Conservation (phyloP, 2,329 filamentous ascomycete genomes). For the Alternaria triticimaculans region DNA sequence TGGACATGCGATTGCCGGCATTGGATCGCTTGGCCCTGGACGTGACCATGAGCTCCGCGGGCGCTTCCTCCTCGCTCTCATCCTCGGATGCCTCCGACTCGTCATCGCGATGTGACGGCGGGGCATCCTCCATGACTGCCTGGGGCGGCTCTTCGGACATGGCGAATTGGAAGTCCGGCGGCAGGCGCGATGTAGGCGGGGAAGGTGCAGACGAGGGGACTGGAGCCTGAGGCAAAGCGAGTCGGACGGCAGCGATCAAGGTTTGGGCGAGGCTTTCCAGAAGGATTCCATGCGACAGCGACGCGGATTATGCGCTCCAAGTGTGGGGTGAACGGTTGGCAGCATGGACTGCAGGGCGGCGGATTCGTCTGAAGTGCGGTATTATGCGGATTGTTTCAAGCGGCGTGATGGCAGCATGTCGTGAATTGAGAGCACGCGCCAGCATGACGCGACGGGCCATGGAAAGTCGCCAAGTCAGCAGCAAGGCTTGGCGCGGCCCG, state of each 20-base stretch:
- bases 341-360: slow-evolving; percentile 4
- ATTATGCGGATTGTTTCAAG: slow-evolving; percentile 38
- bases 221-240: slow-evolving; percentile 28
- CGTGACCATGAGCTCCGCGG: slow-evolving; percentile 48
- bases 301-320: slow-evolving; percentile 24
- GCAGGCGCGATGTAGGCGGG: slow-evolving; percentile 13
- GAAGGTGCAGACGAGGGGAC: slow-evolving; percentile 35
- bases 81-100: slow-evolving; percentile 24
- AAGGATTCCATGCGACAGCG: slow-evolving; percentile 29
- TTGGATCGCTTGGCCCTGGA: slow-evolving; percentile 48
- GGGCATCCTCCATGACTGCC: slow-evolving; percentile 14
- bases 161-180: background rate
- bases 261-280: slow-evolving; percentile 33
- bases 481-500: slow-evolving; percentile 10
- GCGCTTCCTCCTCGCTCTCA: slow-evolving; percentile 39
- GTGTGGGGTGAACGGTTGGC: slow-evolving; percentile 10
- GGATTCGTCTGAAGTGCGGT: slow-evolving; percentile 5
- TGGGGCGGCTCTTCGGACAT: slow-evolving; percentile 26
- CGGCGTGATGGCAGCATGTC: slow-evolving; percentile 5
- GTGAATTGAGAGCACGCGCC: slow-evolving; percentile 7
- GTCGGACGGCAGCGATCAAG: slow-evolving; percentile 25
- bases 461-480: slow-evolving; percentile 18
- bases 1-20: slow-evolving; percentile 52
- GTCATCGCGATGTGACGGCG: slow-evolving; percentile 22
- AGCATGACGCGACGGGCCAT: slow-evolving; percentile 26